Conservation (phyloP, 345 rosid species). For the Eutrema heterophyllum region DNA sequence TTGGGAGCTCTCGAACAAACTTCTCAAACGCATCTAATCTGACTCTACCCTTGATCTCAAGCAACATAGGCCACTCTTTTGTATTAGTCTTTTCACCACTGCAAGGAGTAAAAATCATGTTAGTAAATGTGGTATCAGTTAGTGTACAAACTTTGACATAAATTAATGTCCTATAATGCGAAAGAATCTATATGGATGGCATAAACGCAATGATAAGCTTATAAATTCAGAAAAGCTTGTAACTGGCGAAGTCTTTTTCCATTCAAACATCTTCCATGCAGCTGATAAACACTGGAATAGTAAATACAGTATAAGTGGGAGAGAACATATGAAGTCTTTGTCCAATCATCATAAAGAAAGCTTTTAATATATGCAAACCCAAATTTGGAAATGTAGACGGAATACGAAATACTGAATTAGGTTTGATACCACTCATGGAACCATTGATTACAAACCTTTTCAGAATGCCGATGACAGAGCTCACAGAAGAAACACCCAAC, state of each 20-base stretch:
- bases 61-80: slow-evolving; percentile 56
- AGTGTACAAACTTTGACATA: not conserved
- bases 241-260: not conserved
- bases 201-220: not conserved
- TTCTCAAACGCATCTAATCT: slow-evolving; percentile 86
- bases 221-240: not conserved
- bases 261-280: not conserved
- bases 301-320: not conserved
- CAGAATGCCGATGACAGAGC: slow-evolving; percentile 49
- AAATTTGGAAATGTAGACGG: not conserved
- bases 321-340: not conserved
- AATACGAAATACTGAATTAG: not conserved
- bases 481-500: slow-evolving; percentile 43
- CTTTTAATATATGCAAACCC: not conserved
- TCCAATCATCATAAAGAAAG: not conserved
- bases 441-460: slow-evolving; percentile 49
- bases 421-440: not conserved
- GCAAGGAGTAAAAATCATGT: slow-evolving; percentile 18
- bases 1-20: slow-evolving; percentile 81
- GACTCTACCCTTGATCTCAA: slow-evolving; percentile 90
- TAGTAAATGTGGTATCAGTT: not conserved
- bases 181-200: not conserved
- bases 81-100: slow-evolving; percentile 69
- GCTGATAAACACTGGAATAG: not conserved
- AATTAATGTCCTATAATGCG: not conserved